Base-by-base conservation (phyloP, 306 rosid genomes). In the Medicago ruthenica region DNA sequence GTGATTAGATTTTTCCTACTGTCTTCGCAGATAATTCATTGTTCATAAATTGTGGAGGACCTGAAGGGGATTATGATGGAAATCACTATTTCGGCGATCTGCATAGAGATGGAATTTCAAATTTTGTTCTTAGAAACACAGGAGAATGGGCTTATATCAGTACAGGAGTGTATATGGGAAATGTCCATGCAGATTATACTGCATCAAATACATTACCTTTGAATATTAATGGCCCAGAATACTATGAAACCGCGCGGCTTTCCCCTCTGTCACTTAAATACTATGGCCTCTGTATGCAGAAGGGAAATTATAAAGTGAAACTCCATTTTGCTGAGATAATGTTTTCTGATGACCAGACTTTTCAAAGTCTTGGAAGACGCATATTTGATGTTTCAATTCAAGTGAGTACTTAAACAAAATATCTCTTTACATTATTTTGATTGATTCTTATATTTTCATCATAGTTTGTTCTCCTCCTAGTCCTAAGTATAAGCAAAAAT, bases 251-350 rank as follows among this genome's bases (percentile, higher is more conserved):
- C 0, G 92, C 96, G 0, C 93, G 93, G 60, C 59, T 93, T 36
- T 41, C 98, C 1, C 92, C 97, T 15, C 9, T 86, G 51, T 91
- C 96, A 16, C 98, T 93, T 1, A 86, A 79, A 75, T 93, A 89
- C 74, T 90, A 78, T 76, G 97, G 92, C 51, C 71, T 93, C 82
- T 93, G 97, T 80, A 64, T 93, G 87, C 71, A 18, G 21, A 69
- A 84, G 45, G 98, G 98, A 3, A 86, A 85, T 65, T 93, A 93
- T 79, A 89, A 79, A 76, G 98, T 93, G 67, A 77, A 76, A 82
- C 97, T 91, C 59, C 92, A 93, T 76, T 93, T 93, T 82, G 89
- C 97, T 27, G 98, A 93, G 87, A 89, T 89, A 59, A 89, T 89
- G 96, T 91, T 9, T 65, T 48, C 89, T 37, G 65, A 81, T 74